Base-by-base conservation (phyloP, 1,284 basidiomycete species). In the Salmacisia buchloeana region DNA sequence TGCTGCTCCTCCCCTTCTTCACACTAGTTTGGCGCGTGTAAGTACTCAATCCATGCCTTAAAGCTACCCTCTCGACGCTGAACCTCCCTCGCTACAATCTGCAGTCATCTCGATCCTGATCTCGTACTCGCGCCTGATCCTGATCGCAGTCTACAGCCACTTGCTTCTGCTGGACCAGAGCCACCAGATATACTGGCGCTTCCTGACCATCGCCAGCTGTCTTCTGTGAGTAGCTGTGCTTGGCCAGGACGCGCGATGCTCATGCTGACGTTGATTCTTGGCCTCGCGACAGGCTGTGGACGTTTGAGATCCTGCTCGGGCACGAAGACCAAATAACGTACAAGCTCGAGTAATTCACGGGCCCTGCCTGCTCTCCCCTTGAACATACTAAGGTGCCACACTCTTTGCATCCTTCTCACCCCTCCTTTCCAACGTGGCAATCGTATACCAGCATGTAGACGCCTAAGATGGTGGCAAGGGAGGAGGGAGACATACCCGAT, bases 61-160 rank as follows among this genome's bases (percentile, higher is more conserved):
- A 45, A 45, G n/a, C 10, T 23, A 12, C 6, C n/a, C n/a, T 6
- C 21, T 45, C 41, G 41, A 9, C 10, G 41, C 41, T 43, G 41
- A 43, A 2, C 6, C 18, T 27, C 46, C 46, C 18, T 18, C 46
- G 23, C 31, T 23, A 18, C 9, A 23, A 9, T 25, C 25, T n/a
- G n/a, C 35, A 57, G 54, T 70, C 63, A 71, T 75, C 41, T 62
- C 60, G 27, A 63, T 76, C 59, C 60, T 76, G 27, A 71, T 77
- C 46, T 68, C 67, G 4, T 79, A 79, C 58, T 69, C 75, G 31
- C 70, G 77, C 3, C 61, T 79, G 12, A 66, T 79, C 23, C 65
- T 79, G 31, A 78, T 79, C 31, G 76, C 76, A 0, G 76, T 78
- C 33, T 79, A 79, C 66, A 69, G 66, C 18, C 77, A 79, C 41